phyloP scores from a whole-genome alignment of 176 grass and related monocot genomes.

The Carex scoparia region DNA sequence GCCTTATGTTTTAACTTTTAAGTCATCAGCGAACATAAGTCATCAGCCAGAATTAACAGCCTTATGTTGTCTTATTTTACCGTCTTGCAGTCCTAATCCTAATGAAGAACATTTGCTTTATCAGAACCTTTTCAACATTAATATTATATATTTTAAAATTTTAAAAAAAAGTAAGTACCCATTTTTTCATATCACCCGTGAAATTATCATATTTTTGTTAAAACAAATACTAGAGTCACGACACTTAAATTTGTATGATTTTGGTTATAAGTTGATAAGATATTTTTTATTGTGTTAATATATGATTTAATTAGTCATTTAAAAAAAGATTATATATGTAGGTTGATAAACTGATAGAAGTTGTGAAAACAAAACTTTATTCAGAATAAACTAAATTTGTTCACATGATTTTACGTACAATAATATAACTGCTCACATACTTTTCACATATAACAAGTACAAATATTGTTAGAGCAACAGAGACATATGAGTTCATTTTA shows the following conservation, averaged over 20 bases:
- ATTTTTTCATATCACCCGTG: not conserved
- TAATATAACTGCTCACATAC: not conserved
- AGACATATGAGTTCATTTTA: not conserved
- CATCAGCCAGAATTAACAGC: too few species aligned
- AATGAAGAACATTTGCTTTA: too few species aligned
- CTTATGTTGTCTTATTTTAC: too few species aligned
- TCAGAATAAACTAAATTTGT: not conserved
- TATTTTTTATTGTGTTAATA: too few species aligned
- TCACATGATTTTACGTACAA: not conserved
- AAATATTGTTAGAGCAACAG: not conserved
- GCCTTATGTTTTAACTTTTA: too few species aligned
- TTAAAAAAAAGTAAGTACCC: not conserved
- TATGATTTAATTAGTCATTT: too few species aligned
- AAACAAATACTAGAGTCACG: not conserved
- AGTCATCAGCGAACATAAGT: too few species aligned
- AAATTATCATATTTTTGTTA: not conserved
- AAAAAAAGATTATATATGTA: too few species aligned
- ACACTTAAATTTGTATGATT: not conserved
- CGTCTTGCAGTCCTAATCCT: too few species aligned
- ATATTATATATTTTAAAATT: not conserved
- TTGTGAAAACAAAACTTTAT: not conserved
- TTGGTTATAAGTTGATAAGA: too few species aligned
- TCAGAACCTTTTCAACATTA: too few species aligned
- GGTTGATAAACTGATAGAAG: too few species aligned
- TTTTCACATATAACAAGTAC: not conserved